Evolutionary conservation across 2,329 filamentous ascomycete genomes (phyloP), one percentile per base, ranked within the genome.

Genomic region (Zymoseptoria passerinii): DNA sequence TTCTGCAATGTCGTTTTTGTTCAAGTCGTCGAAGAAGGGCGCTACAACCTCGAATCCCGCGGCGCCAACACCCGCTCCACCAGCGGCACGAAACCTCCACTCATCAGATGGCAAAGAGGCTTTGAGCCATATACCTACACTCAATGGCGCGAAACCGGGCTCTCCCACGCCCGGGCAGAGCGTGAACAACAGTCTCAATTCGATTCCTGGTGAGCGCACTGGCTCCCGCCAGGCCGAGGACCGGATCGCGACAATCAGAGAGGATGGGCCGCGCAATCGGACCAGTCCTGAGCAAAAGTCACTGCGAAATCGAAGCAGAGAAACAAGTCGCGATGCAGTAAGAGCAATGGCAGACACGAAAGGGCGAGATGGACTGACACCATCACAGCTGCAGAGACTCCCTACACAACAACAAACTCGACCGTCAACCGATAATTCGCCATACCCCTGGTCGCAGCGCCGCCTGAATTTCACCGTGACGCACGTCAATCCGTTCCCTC

Each of bases 371-470:
- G 19, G 13, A 35, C 54, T 57, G 28, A 54, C 55, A 40, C 65
- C 87, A 83, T 70, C 66, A 53, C 70, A 67, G 71, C 77, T 64
- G 53, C 68, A 67, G 29, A 59, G 61, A 71, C 71, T 18, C 60
- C 72, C 58, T n/a, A 50, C 60, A 52, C 64, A 63, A 28, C 58
- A 56, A 52, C 63, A 40, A 71, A 74, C 64, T 82, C 67, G 72
- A 59, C 71, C 70, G 48, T 66, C 84, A 62, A 81, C 84, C 48
- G 94, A 92, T 73, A 80, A 87, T 48, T 90, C 90, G 4, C 83
- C 95, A 56, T 99, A 97, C 71, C 94, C 94, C 0, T 99, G 94
- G 94, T 96, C 92, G 63, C 90, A 95, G 72, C 86, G 90, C 60
- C 85, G 89, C 57, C 75, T 99, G 55, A 92, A 88, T 64, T 96